A percentile compares a stretch with the other conserved stretches of the same genome.
Conservation (phyloP, 208 protist species). For the Trypanosoma caninum region DNA sequence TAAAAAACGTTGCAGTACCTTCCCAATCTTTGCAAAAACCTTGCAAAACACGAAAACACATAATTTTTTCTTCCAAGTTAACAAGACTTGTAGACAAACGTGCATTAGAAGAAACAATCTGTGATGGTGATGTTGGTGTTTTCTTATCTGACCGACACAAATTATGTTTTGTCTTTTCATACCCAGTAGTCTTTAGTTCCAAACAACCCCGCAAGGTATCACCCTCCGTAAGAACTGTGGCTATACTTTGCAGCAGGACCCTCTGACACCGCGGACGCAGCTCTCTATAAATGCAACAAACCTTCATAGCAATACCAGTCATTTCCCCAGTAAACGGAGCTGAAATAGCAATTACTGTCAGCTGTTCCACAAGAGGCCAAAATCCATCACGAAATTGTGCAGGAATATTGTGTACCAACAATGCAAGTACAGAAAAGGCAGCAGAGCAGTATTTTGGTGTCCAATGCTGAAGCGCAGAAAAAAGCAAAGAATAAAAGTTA, state of each 20-base stretch:
- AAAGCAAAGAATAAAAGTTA: slow-evolving; percentile 52
- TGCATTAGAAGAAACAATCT: background rate
- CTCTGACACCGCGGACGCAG: slow-evolving; percentile 35
- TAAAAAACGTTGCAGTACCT: slow-evolving; percentile 50
- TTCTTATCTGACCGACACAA: background rate
- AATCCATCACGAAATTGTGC: slow-evolving; percentile 20
- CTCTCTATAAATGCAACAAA: slow-evolving; percentile 47
- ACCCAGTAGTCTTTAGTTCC: no score
- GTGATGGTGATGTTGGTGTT: background rate
- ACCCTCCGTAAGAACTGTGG: slow-evolving; percentile 37
- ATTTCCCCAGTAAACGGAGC: slow-evolving; percentile 47
- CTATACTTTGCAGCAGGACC: slow-evolving; percentile 40
- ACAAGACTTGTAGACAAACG: slow-evolving; percentile 10
- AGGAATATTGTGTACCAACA: slow-evolving; percentile 68
- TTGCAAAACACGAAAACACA: slow-evolving; percentile 63
- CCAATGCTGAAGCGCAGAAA: slow-evolving; percentile 28
- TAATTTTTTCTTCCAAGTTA: slow-evolving; percentile 37
- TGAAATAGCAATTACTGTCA: slow-evolving; percentile 40
- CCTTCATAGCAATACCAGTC: slow-evolving; percentile 35
- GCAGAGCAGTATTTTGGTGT: slow-evolving; percentile 34
- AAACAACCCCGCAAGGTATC: background rate
- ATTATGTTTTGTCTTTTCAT: background rate
- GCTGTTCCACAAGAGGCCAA: slow-evolving; percentile 24
- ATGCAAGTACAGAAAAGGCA: slow-evolving; percentile 47
- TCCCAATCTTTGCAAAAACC: slow-evolving; percentile 54